Base-by-base conservation (phyloP, 176 grass and related monocot species). In the bread wheat (Triticum aestivum) region DNA sequence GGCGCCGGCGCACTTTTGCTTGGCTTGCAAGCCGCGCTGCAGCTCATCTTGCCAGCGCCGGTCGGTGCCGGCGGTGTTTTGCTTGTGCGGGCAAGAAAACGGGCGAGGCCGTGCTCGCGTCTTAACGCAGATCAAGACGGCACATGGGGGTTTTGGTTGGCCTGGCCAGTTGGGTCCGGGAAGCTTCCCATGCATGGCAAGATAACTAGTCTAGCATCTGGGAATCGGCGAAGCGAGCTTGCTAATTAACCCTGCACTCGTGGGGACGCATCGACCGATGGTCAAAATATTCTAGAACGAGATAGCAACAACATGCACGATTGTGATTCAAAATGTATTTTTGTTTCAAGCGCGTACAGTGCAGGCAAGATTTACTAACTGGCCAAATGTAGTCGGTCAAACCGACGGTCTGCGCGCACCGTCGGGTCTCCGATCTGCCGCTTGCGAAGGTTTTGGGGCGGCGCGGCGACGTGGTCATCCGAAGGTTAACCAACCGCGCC, bases 51-150 rank as follows among this genome's bases (percentile, higher is more conserved):
- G 15, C 13, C 30, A 5, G 87, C 49, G 44, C 32, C 27, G 45
- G 87, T 51, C 87, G 69, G 82, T 63, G 69, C 69, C 54, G 84
- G 23, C 12, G 73, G 13, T 11, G 77, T 4, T 78, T 79, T 35
- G 61, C 54, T 44, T 65, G 37, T 1, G 14, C 66, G 9, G 32
- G 42, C 24, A 90, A 70, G 51, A 18, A 83, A 42, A 42, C 17
- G 38, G 38, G 38, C 38, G 51, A 42, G 26, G 26, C 77, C 58
- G 68, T 71, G 18, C 1, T 38, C 63, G 27, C 62, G 27, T 65
- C 63, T 65, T 14, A 4, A 58, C 52, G 9, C 26, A 21, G 18
- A 73, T 65, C 54, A 29, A 73, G 21, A 33, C 64, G 39, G 41
- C 58, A 75, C 32, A 65, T 58, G 75, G 75, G 63, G 41, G 65